These are phyloP conservation scores for Solanum paucissectum DNA, from an alignment of 257 asterid species.

Conservation along the genomic window DNA sequence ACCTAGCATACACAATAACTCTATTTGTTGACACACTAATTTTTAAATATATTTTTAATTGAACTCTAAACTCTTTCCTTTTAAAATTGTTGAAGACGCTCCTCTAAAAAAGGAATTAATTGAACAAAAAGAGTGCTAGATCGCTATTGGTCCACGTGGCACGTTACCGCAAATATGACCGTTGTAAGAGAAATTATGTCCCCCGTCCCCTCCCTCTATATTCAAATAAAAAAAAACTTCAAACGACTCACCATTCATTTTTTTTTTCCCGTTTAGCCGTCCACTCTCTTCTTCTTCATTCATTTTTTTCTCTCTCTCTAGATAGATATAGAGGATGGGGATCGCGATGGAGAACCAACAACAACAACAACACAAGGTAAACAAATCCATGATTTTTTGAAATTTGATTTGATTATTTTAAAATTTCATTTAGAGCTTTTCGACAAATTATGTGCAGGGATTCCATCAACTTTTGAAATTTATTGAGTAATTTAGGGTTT, in stretches of 20 bases:
- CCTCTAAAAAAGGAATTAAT: neutral
- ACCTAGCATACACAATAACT: too few relatives aligned
- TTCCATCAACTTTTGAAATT: neutral
- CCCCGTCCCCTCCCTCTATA: neutral
- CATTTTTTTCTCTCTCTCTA: neutral
- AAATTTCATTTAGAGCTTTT: neutral
- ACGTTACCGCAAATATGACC: conserved; percentile 3
- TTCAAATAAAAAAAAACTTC: neutral
- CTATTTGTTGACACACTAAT: too few relatives aligned
- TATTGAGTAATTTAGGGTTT: neutral
- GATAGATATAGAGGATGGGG: conserved; percentile 28
- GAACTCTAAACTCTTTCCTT: too few relatives aligned
- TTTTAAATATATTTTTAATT: too few relatives aligned
- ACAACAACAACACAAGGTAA: conserved; percentile 44
- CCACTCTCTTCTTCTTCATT: neutral
- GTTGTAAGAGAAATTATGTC: neutral
- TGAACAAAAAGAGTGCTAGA: neutral
- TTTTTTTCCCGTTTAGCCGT: neutral
- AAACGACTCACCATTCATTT: neutral
- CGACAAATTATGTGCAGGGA: neutral
- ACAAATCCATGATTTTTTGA: neutral
- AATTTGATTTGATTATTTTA: neutral
- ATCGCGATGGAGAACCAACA: conserved; percentile 36
- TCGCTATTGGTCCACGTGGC: conserved; percentile 1
- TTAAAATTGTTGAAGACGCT: neutral